A percentile compares a stretch with the other conserved stretches of the same genome.
Evolutionary conservation across 805 yeast species (phyloP).

Genomic region (Candida boleticola): DNA sequence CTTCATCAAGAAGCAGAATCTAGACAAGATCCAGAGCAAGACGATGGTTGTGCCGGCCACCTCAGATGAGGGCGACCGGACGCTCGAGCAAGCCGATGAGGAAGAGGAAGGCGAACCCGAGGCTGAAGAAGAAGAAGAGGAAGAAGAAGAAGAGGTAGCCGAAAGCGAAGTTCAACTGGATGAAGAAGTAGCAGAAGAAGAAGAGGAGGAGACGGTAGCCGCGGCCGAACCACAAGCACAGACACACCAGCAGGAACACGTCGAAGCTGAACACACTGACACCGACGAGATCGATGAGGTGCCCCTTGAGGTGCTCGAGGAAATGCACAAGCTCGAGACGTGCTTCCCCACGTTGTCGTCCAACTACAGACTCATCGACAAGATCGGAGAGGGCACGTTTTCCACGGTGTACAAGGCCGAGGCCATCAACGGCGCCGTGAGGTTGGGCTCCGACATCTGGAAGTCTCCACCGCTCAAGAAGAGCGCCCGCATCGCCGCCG

Average conservation of each 20-base stretch:
- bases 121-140: slow-evolving; percentile 2
- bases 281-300: slow-evolving; percentile 44
- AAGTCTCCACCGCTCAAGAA: slow-evolving; percentile 43
- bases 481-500: too few relatives aligned
- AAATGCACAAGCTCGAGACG: slow-evolving; percentile 51
- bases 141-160: neutral
- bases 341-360: slow-evolving; percentile 53
- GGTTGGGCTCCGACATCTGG: slow-evolving; percentile 41
- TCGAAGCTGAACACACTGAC: slow-evolving; percentile 2
- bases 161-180: neutral
- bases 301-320: slow-evolving; percentile 53
- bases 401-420: slow-evolving; percentile 62
- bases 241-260: neutral
- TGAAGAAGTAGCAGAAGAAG: slow-evolving; percentile 6
- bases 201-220: neutral
- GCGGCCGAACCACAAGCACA: slow-evolving; percentile 1
- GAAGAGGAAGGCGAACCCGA: slow-evolving; percentile 4
- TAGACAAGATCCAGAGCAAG: slow-evolving; percentile 6
- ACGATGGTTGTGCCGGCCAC: neutral
- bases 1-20: slow-evolving; percentile 15
- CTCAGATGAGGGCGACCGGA: neutral
- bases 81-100: neutral
- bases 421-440: slow-evolving; percentile 43
- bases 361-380: slow-evolving; percentile 50
- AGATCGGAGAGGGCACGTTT: slow-evolving; percentile 68